A percentile compares a stretch with the other conserved stretches of the same genome.
phyloP scores from a whole-genome alignment of 2,329 filamentous ascomycete genomes.

The Verticillium zaregamsianum region DNA sequence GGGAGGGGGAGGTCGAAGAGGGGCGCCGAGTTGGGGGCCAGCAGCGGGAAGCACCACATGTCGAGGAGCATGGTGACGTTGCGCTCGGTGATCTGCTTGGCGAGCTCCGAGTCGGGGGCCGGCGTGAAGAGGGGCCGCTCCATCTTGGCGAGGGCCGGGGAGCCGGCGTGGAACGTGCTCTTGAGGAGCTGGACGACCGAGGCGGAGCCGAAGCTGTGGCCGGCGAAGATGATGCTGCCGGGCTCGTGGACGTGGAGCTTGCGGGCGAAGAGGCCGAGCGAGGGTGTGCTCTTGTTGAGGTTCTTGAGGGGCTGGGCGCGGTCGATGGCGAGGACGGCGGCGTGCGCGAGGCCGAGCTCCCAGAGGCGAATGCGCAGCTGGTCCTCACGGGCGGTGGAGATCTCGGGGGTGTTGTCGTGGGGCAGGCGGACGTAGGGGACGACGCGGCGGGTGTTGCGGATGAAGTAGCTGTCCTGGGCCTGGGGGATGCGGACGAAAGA shows the following conservation, averaged over 20 bases:
- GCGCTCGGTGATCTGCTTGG: conserved; percentile 62
- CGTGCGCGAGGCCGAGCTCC: conserved; percentile 70
- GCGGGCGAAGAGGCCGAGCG: conserved; percentile 56
- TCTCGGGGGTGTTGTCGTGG: conserved; percentile 61
- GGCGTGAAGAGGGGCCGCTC: conserved; percentile 60
- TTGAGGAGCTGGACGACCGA: conserved; percentile 76
- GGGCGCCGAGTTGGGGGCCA: conserved; percentile 56
- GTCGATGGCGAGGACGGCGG: conserved; percentile 65
- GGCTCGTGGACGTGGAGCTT: conserved; percentile 65
- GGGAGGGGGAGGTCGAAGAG: conserved; percentile 73
- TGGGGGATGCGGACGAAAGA: conserved; percentile 63
- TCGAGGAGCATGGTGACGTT: conserved; percentile 70
- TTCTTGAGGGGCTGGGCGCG: conserved; percentile 45
- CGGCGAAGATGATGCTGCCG: conserved; percentile 69
- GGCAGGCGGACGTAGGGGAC: conserved; percentile 50
- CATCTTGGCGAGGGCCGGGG: conserved; percentile 40
- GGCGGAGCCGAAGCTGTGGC: conserved; percentile 78
- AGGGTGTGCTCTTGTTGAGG: conserved; percentile 43
- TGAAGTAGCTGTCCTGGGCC: conserved; percentile 33
- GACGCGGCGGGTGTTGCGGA: conserved; percentile 25
- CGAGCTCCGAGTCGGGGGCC: conserved; percentile 47
- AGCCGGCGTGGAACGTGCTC: conserved; percentile 64
- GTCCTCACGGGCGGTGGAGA: conserved; percentile 62
- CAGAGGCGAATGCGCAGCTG: conserved; percentile 74
- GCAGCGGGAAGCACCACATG: conserved; percentile 73